Conservation (phyloP, 345 rosid species). For the Dipteronia dyeriana region DNA sequence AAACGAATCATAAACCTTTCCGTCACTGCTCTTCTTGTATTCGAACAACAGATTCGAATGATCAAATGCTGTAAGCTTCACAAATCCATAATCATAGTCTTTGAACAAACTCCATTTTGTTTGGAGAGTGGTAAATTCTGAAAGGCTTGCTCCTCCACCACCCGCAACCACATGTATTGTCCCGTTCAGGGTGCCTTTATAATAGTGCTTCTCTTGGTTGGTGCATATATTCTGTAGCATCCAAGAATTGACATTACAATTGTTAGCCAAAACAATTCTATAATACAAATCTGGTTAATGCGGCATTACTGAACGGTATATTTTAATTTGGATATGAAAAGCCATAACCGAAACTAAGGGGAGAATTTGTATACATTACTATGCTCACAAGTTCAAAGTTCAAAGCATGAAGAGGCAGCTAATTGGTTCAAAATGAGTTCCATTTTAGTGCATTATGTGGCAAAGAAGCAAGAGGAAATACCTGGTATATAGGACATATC, state of each 20-base stretch:
- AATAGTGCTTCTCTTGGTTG: constrained; percentile 44
- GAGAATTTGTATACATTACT: too few species aligned
- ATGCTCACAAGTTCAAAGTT: neutral
- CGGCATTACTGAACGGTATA: neutral
- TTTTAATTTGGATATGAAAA: neutral
- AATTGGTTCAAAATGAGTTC: neutral
- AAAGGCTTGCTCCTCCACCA: constrained; percentile 67
- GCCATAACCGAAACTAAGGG: neutral
- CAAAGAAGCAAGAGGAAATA: constrained; percentile 26
- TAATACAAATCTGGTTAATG: neutral
- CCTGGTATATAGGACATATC: constrained; percentile 76
- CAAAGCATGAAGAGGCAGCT: neutral
- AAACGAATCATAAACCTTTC: constrained; percentile 66
- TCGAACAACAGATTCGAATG: constrained; percentile 58
- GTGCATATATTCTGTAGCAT: constrained; percentile 59
- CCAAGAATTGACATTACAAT: neutral
- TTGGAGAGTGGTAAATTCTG: constrained; percentile 42
- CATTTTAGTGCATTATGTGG: neutral
- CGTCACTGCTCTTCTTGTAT: constrained; percentile 75
- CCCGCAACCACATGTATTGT: constrained; percentile 79
- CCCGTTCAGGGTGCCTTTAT: constrained; percentile 53
- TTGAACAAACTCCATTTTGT: constrained; percentile 59
- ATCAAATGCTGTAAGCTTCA: constrained; percentile 61
- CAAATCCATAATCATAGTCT: constrained; percentile 52
- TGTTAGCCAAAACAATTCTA: constrained; percentile 13